Evolutionary conservation across 2,329 filamentous ascomycete genomes (phyloP), one percentile per base, ranked within the genome.

Genomic region (Tympanopsis confertula): DNA sequence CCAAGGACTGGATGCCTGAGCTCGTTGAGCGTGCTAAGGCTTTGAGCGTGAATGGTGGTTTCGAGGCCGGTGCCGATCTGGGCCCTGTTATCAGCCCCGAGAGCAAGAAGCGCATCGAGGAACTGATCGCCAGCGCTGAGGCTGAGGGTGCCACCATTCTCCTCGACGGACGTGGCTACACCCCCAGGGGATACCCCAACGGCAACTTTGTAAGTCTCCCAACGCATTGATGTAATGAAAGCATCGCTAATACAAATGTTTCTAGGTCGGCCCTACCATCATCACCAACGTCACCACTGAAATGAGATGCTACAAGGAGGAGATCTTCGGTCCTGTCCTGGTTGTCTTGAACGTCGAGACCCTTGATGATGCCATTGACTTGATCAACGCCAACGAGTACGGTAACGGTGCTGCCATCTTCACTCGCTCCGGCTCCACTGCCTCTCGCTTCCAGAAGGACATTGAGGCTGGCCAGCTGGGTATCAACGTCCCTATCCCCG

Each of bases 1-100:
- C 74, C 20, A 72, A 76, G 53, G 68, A 78, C 22, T 82, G 77
- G 76, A 59, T 80, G 14, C 60, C 68, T 5, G 75, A 81, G 47
- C 66, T 81, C 38, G 75, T 71, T 2, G 71, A 77, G 52, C 66
- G 71, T 24, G 74, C 76, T 19, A 78, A 75, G 62, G 58, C 54
- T 4, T 36, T 35, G 19, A 37, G 47, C 29, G 42, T 44, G 13
- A 41, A 47, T 17, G 45, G 45, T 13, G 47, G 47, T 4, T 50
- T 50, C 24, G 47, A 49, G 12, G 40, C 44, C 5, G 44, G 40
- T 13, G 43, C 44, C 1, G 47, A 50, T 33, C 29, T 50, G 4
- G 48, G 47, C 1, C 48, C 48, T 4, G 44, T 50, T 5, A 47
- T 50, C 30, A 42, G 41, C 5, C 44, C 45, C 3, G 39, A 48